Conservation (phyloP, 208 protist genomes). For the Leishmania braziliensis region DNA sequence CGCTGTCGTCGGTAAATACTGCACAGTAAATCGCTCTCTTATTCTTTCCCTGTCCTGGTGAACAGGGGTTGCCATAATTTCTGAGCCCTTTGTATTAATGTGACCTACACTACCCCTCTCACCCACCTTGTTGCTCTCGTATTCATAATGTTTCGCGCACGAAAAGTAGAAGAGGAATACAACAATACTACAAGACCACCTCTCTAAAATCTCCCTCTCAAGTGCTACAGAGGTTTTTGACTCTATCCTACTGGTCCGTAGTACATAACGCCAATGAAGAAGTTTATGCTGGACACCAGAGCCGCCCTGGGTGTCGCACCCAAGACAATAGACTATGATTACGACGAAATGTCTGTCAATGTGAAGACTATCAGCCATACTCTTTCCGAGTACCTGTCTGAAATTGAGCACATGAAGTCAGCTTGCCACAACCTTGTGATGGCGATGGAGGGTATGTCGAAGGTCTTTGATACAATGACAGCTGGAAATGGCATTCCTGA, state of each 20-base stretch:
- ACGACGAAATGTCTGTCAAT: slow-evolving; percentile 28
- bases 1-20: not conserved
- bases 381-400: slow-evolving; percentile 31
- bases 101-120: not conserved
- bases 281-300: slow-evolving; percentile 50
- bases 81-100: not conserved
- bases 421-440: slow-evolving; percentile 30
- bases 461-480: slow-evolving; percentile 38
- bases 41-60: not conserved
- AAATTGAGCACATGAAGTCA: slow-evolving; percentile 32
- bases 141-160: not conserved
- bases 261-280: slow-evolving; percentile 39
- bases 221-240: not conserved
- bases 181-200: not conserved
- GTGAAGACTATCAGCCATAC: slow-evolving; percentile 33
- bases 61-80: not conserved
- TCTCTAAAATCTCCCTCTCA: not conserved
- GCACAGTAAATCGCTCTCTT: not conserved
- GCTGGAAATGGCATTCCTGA: slow-evolving; percentile 20
- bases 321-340: slow-evolving; percentile 57
- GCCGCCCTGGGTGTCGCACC: slow-evolving; percentile 34
- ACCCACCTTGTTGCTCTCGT: not conserved
- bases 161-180: not conserved
- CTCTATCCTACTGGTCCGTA: not conserved
- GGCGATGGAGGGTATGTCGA: slow-evolving; percentile 35